Percentiles rank a stretch among this genome's conserved stretches.
Conservation (phyloP, 1,284 basidiomycete species). For the Farysia itapuensis region DNA sequence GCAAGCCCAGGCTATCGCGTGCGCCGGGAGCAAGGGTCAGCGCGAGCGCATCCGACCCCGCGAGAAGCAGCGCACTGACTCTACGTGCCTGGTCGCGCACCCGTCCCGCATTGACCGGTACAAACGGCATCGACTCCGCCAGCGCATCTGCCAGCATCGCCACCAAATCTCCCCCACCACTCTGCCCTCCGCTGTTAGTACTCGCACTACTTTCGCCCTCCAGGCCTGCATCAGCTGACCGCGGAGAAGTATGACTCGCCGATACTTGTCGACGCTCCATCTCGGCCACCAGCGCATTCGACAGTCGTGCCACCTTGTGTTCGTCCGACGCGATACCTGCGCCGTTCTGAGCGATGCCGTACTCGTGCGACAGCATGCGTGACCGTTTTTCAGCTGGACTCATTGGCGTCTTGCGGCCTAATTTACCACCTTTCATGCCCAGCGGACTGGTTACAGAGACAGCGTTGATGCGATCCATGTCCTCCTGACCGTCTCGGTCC, state of each 20-base stretch:
- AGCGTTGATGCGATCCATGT: too few relatives aligned
- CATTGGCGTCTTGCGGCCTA: constrained; percentile 6
- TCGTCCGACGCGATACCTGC: constrained; percentile 6
- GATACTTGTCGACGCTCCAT: constrained; percentile 26
- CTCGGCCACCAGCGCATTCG: constrained; percentile 26
- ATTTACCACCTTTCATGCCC: too few relatives aligned
- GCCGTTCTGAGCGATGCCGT: background rate
- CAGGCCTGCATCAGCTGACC: constrained; percentile 2
- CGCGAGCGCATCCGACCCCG: constrained; percentile 33
- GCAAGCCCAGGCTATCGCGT: constrained; percentile 19
- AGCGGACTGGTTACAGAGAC: too few relatives aligned
- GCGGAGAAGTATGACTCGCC: constrained; percentile 10
- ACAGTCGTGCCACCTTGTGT: constrained; percentile 20
- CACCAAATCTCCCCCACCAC: constrained; percentile 7
- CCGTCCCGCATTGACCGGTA: constrained; percentile 1
- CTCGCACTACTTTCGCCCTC: background rate
- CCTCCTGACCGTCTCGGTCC: too few relatives aligned
- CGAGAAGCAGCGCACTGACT: constrained; percentile 33
- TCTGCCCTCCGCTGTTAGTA: background rate
- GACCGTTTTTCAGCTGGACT: constrained; percentile 23
- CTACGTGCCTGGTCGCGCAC: constrained; percentile 19
- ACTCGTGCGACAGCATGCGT: constrained; percentile 18
- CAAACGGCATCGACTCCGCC: constrained; percentile 22
- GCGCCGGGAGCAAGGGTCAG: constrained; percentile 32
- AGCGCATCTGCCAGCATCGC: constrained; percentile 28